Conservation (phyloP, 345 rosid genomes). For the Hibiscus syriacus region DNA sequence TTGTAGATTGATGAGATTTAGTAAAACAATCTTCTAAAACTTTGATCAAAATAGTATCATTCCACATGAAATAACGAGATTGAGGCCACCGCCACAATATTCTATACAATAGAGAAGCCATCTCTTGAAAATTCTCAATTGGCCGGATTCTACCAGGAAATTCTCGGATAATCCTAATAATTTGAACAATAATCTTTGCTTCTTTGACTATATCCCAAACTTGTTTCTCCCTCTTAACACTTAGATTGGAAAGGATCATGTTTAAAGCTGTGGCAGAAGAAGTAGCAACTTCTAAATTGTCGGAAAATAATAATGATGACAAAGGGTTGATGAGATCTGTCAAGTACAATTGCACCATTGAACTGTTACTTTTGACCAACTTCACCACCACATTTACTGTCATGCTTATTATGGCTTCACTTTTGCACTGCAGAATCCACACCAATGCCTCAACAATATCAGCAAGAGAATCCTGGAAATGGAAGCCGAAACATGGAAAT, state of each 20-base stretch:
- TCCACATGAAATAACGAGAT: slow-evolving; percentile 60
- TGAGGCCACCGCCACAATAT: slow-evolving; percentile 59
- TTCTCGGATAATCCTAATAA: slow-evolving; percentile 29
- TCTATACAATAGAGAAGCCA: slow-evolving; percentile 45
- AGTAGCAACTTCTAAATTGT: slow-evolving; percentile 38
- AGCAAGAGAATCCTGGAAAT: slow-evolving; percentile 56
- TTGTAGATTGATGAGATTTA: slow-evolving; percentile 40
- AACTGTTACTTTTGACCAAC: slow-evolving; percentile 33
- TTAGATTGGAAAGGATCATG: slow-evolving; percentile 34
- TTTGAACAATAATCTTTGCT: slow-evolving; percentile 22
- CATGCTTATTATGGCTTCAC: slow-evolving; percentile 36
- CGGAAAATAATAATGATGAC: slow-evolving; percentile 38
- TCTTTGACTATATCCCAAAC: slow-evolving; percentile 52
- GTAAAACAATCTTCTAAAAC: slow-evolving; percentile 29
- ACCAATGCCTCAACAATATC: slow-evolving; percentile 66
- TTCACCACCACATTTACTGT: slow-evolving; percentile 49
- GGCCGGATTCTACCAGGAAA: slow-evolving; percentile 27
- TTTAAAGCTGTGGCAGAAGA: slow-evolving; percentile 58
- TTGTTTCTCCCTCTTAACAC: slow-evolving; percentile 42
- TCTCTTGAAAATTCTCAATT: slow-evolving; percentile 50
- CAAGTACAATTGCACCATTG: slow-evolving; percentile 36
- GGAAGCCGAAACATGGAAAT: slow-evolving; percentile 2
- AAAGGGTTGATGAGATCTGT: slow-evolving; percentile 51
- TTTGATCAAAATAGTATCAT: slow-evolving; percentile 35
- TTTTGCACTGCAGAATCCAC: slow-evolving; percentile 56